Conservation (phyloP, 441 rosid genomes). For the Capsella rubella region DNA sequence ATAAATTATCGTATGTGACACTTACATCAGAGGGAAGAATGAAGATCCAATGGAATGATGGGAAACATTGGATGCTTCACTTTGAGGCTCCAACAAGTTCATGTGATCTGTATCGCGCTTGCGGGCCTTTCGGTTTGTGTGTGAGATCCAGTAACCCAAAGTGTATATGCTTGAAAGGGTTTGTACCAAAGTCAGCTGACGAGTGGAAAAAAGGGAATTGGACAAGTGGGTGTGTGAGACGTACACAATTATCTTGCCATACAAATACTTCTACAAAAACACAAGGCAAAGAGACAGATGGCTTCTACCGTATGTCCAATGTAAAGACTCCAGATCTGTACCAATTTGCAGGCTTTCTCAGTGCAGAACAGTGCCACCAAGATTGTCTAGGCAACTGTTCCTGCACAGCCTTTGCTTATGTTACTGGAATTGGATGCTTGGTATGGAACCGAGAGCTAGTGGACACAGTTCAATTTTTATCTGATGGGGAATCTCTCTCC, state of each 20-base stretch:
- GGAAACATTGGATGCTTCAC: slow-evolving; percentile 1
- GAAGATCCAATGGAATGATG: slow-evolving; percentile 16
- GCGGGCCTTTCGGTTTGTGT: slow-evolving; percentile 55
- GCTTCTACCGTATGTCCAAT: slow-evolving; percentile 33
- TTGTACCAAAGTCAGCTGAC: slow-evolving; percentile 42
- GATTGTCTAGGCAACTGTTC: slow-evolving; percentile 52
- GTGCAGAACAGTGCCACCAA: slow-evolving; percentile 36
- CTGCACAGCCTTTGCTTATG: slow-evolving; percentile 53
- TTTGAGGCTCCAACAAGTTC: slow-evolving; percentile 30
- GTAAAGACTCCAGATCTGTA: slow-evolving; percentile 53
- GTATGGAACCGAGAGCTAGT: slow-evolving; percentile 48
- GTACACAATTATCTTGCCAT: slow-evolving; percentile 37
- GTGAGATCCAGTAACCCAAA: slow-evolving; percentile 33
- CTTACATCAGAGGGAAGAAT: slow-evolving; percentile 10
- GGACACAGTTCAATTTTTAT: slow-evolving; percentile 46
- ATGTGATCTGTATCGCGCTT: slow-evolving; percentile 56
- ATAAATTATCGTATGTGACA: not conserved
- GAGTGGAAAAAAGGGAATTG: slow-evolving; percentile 53
- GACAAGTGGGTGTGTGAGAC: slow-evolving; percentile 52
- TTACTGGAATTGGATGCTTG: slow-evolving; percentile 53
- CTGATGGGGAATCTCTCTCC: slow-evolving; percentile 46
- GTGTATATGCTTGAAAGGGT: slow-evolving; percentile 50
- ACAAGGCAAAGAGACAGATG: slow-evolving; percentile 31
- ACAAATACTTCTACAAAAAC: slow-evolving; percentile 11
- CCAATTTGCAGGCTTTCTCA: slow-evolving; percentile 22